phyloP scores from a whole-genome alignment of 805 yeast genomes.

The Wickerhamomyces bisporus region DNA sequence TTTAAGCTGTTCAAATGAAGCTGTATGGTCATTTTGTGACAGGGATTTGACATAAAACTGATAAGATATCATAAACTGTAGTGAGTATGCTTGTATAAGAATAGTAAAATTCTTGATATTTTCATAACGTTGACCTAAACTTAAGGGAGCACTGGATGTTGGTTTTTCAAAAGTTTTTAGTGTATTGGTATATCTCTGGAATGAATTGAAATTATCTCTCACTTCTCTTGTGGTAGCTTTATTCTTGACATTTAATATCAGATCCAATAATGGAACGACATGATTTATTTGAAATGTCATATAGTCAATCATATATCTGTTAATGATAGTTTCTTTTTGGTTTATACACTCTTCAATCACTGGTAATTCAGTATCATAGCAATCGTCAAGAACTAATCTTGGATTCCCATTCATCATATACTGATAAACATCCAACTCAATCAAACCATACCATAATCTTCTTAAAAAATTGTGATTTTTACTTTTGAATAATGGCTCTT shows the following conservation, averaged over 20 bases:
- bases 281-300: neutral
- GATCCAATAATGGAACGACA: neutral
- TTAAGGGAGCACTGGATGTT: too few relatives aligned
- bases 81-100: too few relatives aligned
- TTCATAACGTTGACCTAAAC: neutral
- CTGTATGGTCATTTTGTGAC: too few relatives aligned
- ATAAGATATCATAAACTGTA: too few relatives aligned
- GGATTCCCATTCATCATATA: neutral
- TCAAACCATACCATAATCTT: neutral
- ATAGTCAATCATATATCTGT: neutral
- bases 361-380: neutral
- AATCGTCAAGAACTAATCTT: neutral
- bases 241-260: neutral
- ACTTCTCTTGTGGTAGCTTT: neutral
- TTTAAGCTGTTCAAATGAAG: too few relatives aligned
- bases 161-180: neutral
- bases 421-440: neutral
- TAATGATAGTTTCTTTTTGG: too few relatives aligned
- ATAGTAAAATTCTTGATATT: neutral
- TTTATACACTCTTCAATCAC: neutral
- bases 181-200: neutral
- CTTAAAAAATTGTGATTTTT: neutral
- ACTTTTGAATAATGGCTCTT: too few relatives aligned
- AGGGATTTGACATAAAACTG: too few relatives aligned
- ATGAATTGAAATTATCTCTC: neutral